These are phyloP conservation scores for Colletotrichum chlorophyti DNA, from an alignment of 2,329 filamentous ascomycete species.

Conservation along the genomic window DNA sequence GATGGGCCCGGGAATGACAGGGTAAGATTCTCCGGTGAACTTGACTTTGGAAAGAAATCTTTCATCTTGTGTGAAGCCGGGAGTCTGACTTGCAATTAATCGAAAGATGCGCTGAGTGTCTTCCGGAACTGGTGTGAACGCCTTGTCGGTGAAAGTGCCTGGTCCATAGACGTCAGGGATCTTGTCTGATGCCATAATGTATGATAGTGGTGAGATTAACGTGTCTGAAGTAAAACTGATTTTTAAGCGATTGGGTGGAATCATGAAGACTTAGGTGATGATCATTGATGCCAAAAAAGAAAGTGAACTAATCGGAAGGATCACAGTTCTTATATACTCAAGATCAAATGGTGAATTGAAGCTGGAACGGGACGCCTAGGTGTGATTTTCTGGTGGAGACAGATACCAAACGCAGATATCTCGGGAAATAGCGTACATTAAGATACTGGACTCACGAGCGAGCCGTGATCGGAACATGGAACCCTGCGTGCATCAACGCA, in stretches of 20 bases:
- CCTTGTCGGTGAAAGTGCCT: slow-evolving; percentile 38
- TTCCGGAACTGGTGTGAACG: slow-evolving; percentile 35
- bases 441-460: background rate
- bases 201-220: background rate
- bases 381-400: background rate
- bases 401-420: slow-evolving; percentile 3
- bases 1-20: slow-evolving; percentile 43
- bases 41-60: slow-evolving; percentile 35
- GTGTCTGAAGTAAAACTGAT: background rate
- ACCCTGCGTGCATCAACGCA: background rate
- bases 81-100: slow-evolving; percentile 37
- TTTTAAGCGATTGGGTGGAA: too few relatives aligned
- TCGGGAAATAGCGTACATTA: background rate
- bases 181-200: slow-evolving; percentile 9
- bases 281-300: too few relatives aligned
- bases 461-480: background rate
- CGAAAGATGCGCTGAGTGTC: slow-evolving; percentile 41
- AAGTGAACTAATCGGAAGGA: too few relatives aligned
- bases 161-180: slow-evolving; percentile 38
- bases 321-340: background rate
- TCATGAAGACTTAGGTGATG: background rate
- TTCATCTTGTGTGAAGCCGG: slow-evolving; percentile 41
- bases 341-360: too few relatives aligned
- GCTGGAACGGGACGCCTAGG: background rate
- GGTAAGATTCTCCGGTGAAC: slow-evolving; percentile 39